Evolutionary conservation across 2,329 filamentous ascomycete species (phyloP).

Genomic region (Botrytis paeoniae): DNA sequence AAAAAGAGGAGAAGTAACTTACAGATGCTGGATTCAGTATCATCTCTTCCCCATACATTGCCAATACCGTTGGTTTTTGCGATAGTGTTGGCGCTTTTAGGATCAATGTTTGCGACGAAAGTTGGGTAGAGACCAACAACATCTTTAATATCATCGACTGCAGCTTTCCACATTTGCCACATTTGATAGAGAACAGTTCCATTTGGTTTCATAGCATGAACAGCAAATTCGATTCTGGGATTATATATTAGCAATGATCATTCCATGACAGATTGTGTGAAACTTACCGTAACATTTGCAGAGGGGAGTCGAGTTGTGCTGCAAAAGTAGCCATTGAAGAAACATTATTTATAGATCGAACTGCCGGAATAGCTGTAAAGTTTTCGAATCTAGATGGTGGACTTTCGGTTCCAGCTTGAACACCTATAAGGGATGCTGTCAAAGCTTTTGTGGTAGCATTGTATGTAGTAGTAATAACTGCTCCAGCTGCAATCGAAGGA

Average conservation of each 20-base stretch:
- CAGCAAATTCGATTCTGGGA: slow-evolving; percentile 34
- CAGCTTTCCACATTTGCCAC: slow-evolving; percentile 39
- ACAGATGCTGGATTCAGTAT: slow-evolving; percentile 38
- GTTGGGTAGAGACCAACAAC: slow-evolving; percentile 41
- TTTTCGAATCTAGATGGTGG: slow-evolving; percentile 23
- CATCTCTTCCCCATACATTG: slow-evolving; percentile 41
- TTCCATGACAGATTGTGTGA: background rate
- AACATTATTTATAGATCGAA: slow-evolving; percentile 13
- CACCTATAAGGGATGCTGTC: slow-evolving; percentile 20
- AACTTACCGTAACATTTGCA: slow-evolving; percentile 24
- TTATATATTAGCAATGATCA: background rate
- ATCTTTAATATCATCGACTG: slow-evolving; percentile 38
- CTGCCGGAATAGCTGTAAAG: slow-evolving; percentile 22
- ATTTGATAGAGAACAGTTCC: slow-evolving; percentile 36
- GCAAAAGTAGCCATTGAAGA: slow-evolving; percentile 13
- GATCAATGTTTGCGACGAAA: slow-evolving; percentile 39
- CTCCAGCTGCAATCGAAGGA: slow-evolving; percentile 20
- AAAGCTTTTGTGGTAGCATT: slow-evolving; percentile 22
- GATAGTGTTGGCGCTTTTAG: slow-evolving; percentile 34
- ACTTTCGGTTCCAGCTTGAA: slow-evolving; percentile 22
- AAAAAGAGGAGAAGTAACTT: slow-evolving; percentile 19
- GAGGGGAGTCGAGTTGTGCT: slow-evolving; percentile 22
- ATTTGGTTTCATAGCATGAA: slow-evolving; percentile 41
- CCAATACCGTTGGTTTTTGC: slow-evolving; percentile 41
- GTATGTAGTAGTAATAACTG: slow-evolving; percentile 18